Percentiles rank a stretch among this genome's conserved stretches.
phyloP scores from a whole-genome alignment of 495 filamentous ascomycete species.

The Penicillium angulare region DNA sequence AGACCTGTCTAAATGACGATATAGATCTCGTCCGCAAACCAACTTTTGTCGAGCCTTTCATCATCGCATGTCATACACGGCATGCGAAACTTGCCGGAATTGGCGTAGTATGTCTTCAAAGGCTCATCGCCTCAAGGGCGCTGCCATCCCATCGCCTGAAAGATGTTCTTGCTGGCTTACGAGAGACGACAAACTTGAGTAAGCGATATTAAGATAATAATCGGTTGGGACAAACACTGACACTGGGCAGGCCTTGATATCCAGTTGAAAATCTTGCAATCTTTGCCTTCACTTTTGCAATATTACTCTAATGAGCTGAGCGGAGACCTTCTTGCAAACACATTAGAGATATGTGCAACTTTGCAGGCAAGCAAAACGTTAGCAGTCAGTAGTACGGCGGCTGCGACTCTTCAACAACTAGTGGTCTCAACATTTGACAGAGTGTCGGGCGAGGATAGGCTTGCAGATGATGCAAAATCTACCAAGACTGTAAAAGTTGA shows the following conservation, averaged over 20 bases:
- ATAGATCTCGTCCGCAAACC: constrained; percentile 79
- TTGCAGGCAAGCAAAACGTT: constrained; percentile 86
- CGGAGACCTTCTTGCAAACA: constrained; percentile 74
- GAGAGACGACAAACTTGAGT: constrained; percentile 72
- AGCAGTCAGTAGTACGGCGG: constrained; percentile 90
- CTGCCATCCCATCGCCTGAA: constrained; percentile 70
- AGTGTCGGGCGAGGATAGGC: constrained; percentile 77
- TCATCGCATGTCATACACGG: constrained; percentile 84
- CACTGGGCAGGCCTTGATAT: constrained; percentile 72
- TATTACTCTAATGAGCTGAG: constrained; percentile 83
- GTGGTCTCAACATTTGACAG: constrained; percentile 92
- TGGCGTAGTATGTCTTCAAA: constrained; percentile 82
- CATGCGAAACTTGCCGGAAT: constrained; percentile 87
- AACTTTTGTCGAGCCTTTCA: constrained; percentile 85
- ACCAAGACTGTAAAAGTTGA: constrained; percentile 44
- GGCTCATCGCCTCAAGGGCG: constrained; percentile 76
- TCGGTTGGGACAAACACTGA: constrained; percentile 21
- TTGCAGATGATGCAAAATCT: constrained; percentile 42
- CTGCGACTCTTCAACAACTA: constrained; percentile 91
- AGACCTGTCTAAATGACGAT: constrained; percentile 21
- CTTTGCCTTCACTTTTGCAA: constrained; percentile 85
- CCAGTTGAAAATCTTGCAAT: constrained; percentile 93
- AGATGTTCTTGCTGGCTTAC: constrained; percentile 82
- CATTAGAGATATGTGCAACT: constrained; percentile 86
- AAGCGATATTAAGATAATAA: constrained; percentile 6